A percentile compares a stretch with the other conserved stretches of the same genome.
Conservation (phyloP, 441 rosid species). For the Theobroma grandiflorum region DNA sequence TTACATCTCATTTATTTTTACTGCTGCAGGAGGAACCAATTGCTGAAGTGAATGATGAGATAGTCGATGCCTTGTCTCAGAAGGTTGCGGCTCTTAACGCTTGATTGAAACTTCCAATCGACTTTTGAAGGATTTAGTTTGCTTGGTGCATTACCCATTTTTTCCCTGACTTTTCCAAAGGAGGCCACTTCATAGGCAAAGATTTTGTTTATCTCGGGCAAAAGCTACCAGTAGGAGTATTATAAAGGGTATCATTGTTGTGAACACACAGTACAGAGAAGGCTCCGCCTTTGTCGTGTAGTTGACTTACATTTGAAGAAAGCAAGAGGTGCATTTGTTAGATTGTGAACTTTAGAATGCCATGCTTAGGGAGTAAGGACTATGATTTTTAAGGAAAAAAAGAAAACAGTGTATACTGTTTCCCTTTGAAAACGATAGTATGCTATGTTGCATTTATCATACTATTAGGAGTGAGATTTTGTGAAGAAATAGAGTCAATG, state of each 20-base stretch:
- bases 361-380: constrained; percentile 1
- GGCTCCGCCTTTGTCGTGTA: constrained; percentile 18
- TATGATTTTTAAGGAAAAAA: constrained; percentile 20
- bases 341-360: constrained; percentile 25
- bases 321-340: constrained; percentile 21
- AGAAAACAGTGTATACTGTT: neutral
- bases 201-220: constrained; percentile 23
- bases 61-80: constrained; percentile 52
- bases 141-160: constrained; percentile 18
- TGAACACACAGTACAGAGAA: constrained; percentile 1
- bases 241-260: constrained; percentile 1
- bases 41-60: constrained; percentile 57
- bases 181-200: constrained; percentile 21
- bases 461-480: no score
- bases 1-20: neutral
- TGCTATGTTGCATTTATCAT: neutral
- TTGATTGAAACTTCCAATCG: constrained; percentile 30
- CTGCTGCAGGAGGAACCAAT: constrained; percentile 56
- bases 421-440: neutral
- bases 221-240: constrained; percentile 36
- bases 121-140: constrained; percentile 21
- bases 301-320: constrained; percentile 13
- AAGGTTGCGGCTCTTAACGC: constrained; percentile 63
- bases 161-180: neutral
- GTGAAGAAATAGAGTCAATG: no score